These are phyloP conservation scores for Rosa rugosa DNA, from an alignment of 306 rosid species.

Conservation along the genomic window DNA sequence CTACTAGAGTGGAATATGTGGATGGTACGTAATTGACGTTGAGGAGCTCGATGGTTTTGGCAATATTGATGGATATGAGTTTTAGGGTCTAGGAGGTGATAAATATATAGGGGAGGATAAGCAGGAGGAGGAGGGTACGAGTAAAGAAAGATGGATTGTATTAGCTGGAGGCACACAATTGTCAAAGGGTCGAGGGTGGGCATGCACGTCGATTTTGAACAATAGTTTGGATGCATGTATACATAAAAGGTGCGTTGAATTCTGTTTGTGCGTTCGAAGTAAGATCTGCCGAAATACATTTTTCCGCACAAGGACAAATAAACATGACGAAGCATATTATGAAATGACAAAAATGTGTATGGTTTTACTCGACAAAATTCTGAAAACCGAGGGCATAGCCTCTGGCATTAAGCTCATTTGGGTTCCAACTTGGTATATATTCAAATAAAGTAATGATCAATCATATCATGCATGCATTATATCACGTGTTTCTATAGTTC, in stretches of 20 bases:
- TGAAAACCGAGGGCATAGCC: too few species aligned
- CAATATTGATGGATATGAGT: not conserved
- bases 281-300: not conserved
- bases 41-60: not conserved
- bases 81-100: not conserved
- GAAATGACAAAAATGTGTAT: not conserved
- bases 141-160: not conserved
- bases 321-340: not conserved
- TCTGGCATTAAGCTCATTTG: too few species aligned
- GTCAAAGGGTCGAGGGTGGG: not conserved
- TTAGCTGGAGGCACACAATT: not conserved
- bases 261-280: not conserved
- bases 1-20: not conserved
- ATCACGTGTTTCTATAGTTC: too few species aligned
- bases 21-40: not conserved
- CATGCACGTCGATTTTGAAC: conserved; percentile 3
- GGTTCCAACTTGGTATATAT: too few species aligned
- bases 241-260: not conserved
- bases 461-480: too few species aligned
- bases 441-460: too few species aligned
- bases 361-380: not conserved
- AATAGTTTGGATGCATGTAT: not conserved
- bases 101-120: not conserved
- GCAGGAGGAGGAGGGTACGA: not conserved
- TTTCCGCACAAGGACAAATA: not conserved